A percentile compares a stretch with the other conserved stretches of the same genome.
Evolutionary conservation across 805 yeast genomes (phyloP).

Genomic region (Yamadazyma paraphyllophila): DNA sequence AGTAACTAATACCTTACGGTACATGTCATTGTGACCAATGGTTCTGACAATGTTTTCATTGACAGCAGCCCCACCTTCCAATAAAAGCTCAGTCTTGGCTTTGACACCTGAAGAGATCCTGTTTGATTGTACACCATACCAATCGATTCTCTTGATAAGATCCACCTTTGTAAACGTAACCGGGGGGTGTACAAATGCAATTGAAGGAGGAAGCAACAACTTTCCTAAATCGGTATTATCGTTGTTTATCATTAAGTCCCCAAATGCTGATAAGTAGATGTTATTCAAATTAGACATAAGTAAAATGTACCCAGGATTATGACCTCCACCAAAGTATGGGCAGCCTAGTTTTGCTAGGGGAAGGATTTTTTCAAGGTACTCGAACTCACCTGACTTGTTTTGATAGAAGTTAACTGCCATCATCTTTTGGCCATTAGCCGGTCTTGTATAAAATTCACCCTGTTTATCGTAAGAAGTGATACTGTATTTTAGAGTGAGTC

Average conservation of each 20-base stretch:
- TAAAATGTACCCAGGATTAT: constrained; percentile 67
- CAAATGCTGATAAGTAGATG: constrained; percentile 57
- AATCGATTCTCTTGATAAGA: constrained; percentile 57
- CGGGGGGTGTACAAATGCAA: constrained; percentile 76
- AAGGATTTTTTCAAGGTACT: constrained; percentile 24
- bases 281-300: constrained; percentile 63
- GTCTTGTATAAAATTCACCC: constrained; percentile 72
- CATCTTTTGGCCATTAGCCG: constrained; percentile 40
- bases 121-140: constrained; percentile 70
- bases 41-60: constrained; percentile 33
- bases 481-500: constrained; percentile 73
- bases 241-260: constrained; percentile 26
- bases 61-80: constrained; percentile 80
- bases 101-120: constrained; percentile 35
- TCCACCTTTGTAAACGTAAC: constrained; percentile 54
- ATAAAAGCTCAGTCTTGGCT: constrained; percentile 44
- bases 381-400: constrained; percentile 19
- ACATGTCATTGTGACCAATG: constrained; percentile 40
- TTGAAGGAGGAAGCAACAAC: constrained; percentile 68
- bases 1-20: constrained; percentile 56
- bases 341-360: constrained; percentile 41
- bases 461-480: constrained; percentile 82
- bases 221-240: constrained; percentile 22
- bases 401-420: constrained; percentile 25
- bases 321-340: constrained; percentile 80